Evolutionary conservation across 2,329 filamentous ascomycete species (phyloP), one percentile per base, ranked within the genome.

Genomic region (Phaeosphaeriaceae sp.): DNA sequence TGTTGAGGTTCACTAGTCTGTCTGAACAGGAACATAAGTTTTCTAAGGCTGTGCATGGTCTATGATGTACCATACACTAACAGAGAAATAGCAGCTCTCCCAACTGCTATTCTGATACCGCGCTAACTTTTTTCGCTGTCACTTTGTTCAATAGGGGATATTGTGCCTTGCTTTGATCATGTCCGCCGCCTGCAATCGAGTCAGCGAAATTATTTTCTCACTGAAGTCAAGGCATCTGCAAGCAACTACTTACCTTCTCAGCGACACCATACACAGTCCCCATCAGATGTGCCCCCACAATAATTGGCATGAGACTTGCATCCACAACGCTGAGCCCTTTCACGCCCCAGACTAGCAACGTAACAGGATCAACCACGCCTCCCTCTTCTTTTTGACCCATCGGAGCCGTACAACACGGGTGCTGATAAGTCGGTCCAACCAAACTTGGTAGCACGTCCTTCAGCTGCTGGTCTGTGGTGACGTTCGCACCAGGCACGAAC

Each of bases 241-340:
- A 24, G 11, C 21, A 10, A 21, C 15, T 40, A 17, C 44, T 24
- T 24, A 47, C 44, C 22, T 47, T 71, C 55, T 70, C 66, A 9
- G 59, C 65, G 6, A 70, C 52, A 15, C 62, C 65, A 64, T 71
- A 72, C 50, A 69, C 59, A 6, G 67, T 72, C 1, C 65, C 63
- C 49, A 67, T 64, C 17, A 68, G 51, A 65, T 72, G 67, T 40
- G 67, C 58, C 5, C 58, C 64, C 2, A 53, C 59, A 28, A 69
- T 61, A 54, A 69, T 26, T 19, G 66, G 63, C 6, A 71, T 54
- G 1, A 70, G 55, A 55, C 68, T 68, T 1, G 65, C 70, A 63
- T 75, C 70, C 23, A 74, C 63, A 9, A 74, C 61, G 47, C 66
- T 64, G 55, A 73, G 44, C 40, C 55, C 51, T 3, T 54, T 42